Evolutionary conservation across 2,329 filamentous ascomycete genomes (phyloP).

Genomic region (Atkinsonella hypoxylon): DNA sequence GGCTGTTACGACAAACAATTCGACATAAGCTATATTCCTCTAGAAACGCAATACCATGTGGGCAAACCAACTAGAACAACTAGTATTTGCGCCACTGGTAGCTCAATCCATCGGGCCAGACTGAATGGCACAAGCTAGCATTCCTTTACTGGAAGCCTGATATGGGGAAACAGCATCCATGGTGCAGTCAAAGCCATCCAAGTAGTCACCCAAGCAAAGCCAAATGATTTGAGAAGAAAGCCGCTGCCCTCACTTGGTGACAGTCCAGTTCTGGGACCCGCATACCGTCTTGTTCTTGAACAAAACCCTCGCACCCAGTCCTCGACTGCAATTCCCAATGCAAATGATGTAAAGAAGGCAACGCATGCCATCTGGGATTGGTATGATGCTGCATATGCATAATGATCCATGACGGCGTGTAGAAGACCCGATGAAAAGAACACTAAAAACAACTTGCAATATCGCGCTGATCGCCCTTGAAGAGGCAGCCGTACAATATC

Average conservation of each 20-base stretch:
- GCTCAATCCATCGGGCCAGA: neutral
- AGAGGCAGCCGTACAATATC: too few species aligned
- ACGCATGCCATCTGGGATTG: neutral
- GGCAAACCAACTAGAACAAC: neutral
- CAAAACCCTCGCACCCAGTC: neutral
- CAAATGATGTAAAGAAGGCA: neutral
- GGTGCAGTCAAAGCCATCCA: slow-evolving; percentile 2
- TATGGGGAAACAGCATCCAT: neutral
- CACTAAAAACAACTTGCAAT: neutral
- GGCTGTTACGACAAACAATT: too few species aligned
- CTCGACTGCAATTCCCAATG: neutral
- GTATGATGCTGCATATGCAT: neutral
- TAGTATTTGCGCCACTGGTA: neutral
- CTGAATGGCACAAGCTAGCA: slow-evolving; percentile 2
- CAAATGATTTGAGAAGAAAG: neutral
- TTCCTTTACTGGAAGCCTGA: neutral
- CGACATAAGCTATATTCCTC: neutral
- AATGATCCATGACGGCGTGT: neutral
- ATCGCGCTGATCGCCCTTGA: neutral
- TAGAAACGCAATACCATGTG: neutral
- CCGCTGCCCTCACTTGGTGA: too few species aligned
- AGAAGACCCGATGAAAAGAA: neutral
- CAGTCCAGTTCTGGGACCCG: too few species aligned
- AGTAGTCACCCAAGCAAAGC: slow-evolving; percentile 1
- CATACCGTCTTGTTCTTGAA: neutral